Base-by-base conservation (phyloP, 1,284 basidiomycete genomes). In the Vanrija pseudolonga region DNA sequence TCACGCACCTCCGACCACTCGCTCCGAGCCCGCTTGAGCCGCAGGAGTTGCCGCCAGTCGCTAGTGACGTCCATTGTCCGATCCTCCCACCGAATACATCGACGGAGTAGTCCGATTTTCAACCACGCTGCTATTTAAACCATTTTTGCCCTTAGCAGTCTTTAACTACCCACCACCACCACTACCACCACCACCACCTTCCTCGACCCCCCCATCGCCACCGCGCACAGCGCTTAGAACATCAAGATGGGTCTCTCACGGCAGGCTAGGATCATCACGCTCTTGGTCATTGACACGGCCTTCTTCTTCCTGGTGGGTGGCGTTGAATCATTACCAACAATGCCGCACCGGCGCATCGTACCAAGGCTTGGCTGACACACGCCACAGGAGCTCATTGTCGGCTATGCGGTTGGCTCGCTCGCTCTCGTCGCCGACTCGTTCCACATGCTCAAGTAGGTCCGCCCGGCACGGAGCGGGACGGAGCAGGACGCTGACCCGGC, bases 391-490 rank as follows among this genome's bases (percentile, higher is more conserved):
- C 56, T 74, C 24, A 71, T 73, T 46, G 56, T 73, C 86, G 93
- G 94, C 44, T 95, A 95, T 85, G 85, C 88, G 15, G 90, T 96
- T 55, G 92, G 92, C 38, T 96, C 93, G 0, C 84, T 97, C 2
- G 94, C 94, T 3, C 85, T 98, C 54, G 87, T 98, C 37, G 95
- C 96, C 19, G 95, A 98, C 78, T 90, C 88, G 61, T 98, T 98
- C 78, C 95, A 98, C 79, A 98, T 98, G 94, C 85, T 94, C 77
- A 93, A 92, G 90, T 94, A 63, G 59, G 83, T 74, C 6, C n/a
- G 39, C 11, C 18, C 93, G 18, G 95, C 97, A 78, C 89, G 87
- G 32, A 32, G 14, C 32, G 14, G 32, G 2, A 26, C 26, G 26
- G 90, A 93, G 62, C 58, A 83, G 73, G 8, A 36, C 20, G 56